phyloP scores from a whole-genome alignment of 306 rosid species.

The Gleditsia sinensis region DNA sequence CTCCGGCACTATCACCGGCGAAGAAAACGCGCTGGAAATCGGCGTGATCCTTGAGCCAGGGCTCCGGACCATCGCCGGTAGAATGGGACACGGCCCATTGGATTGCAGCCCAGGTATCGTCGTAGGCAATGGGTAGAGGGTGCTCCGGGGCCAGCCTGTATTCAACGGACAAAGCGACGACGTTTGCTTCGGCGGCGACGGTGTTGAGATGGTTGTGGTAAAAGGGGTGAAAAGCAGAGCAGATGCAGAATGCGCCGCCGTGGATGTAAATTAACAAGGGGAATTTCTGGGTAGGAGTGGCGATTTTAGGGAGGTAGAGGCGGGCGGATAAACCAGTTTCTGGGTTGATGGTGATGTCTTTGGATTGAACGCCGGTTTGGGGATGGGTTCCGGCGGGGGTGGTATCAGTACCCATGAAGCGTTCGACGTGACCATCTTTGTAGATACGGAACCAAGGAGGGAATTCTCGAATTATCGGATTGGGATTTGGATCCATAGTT shows the following conservation, averaged over 20 bases:
- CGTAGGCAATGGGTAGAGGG: constrained; percentile 55
- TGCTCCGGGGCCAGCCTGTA: constrained; percentile 67
- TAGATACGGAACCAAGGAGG: constrained; percentile 45
- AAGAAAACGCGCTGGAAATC: constrained; percentile 40
- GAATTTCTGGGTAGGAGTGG: constrained; percentile 31
- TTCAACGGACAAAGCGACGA: constrained; percentile 46
- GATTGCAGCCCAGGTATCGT: constrained; percentile 58
- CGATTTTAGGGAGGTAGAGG: constrained; percentile 54
- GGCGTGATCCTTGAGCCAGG: constrained; percentile 52
- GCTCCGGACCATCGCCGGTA: constrained; percentile 31
- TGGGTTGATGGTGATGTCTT: constrained; percentile 52
- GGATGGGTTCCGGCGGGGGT: constrained; percentile 47
- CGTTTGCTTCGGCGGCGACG: constrained; percentile 44
- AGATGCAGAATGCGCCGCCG: constrained; percentile 66
- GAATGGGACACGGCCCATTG: constrained; percentile 49
- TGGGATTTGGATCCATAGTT: not conserved
- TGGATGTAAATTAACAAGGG: constrained; percentile 68
- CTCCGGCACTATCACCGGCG: constrained; percentile 79
- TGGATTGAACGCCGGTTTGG: constrained; percentile 51
- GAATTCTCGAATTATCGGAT: constrained; percentile 35
- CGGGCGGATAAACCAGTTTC: constrained; percentile 51
- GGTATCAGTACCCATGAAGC: constrained; percentile 43
- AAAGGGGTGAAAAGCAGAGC: constrained; percentile 40
- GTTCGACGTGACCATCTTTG: constrained; percentile 67
- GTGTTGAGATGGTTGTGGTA: constrained; percentile 49